Conservation (phyloP, 148 eudicot species). For the Selenicereus undatus region DNA sequence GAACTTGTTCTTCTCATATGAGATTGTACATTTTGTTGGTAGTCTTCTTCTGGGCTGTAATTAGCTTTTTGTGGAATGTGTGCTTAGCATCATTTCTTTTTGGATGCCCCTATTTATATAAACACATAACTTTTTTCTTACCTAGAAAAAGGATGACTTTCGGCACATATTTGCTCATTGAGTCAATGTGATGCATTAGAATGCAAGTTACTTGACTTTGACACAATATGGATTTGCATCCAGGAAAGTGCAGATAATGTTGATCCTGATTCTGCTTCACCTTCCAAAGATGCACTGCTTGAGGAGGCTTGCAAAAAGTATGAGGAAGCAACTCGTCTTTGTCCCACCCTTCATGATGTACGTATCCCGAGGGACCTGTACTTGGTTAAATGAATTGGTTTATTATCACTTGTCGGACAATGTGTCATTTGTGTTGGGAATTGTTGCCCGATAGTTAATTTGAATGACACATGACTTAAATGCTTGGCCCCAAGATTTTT, state of each 20-base stretch:
- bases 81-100: too few species aligned
- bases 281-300: constrained; percentile 91
- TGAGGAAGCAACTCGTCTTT: constrained; percentile 82
- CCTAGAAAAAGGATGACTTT: too few species aligned
- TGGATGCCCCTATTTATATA: too few species aligned
- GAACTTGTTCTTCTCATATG: too few species aligned
- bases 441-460: background rate
- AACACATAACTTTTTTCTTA: too few species aligned
- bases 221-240: constrained; percentile 17
- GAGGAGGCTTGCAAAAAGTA: constrained; percentile 95
- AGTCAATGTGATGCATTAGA: background rate
- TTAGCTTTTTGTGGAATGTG: too few species aligned
- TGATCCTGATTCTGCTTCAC: constrained; percentile 73
- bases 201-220: background rate
- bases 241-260: constrained; percentile 99
- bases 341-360: constrained; percentile 96
- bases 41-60: too few species aligned
- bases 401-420: background rate
- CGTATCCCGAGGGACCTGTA: constrained; percentile 21
- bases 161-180: background rate
- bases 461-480: background rate
- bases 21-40: too few species aligned
- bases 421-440: background rate
- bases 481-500: background rate
- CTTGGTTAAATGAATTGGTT: background rate